phyloP scores from a whole-genome alignment of 2,329 filamentous ascomycete genomes.

The Calonectria multiphialidica region DNA sequence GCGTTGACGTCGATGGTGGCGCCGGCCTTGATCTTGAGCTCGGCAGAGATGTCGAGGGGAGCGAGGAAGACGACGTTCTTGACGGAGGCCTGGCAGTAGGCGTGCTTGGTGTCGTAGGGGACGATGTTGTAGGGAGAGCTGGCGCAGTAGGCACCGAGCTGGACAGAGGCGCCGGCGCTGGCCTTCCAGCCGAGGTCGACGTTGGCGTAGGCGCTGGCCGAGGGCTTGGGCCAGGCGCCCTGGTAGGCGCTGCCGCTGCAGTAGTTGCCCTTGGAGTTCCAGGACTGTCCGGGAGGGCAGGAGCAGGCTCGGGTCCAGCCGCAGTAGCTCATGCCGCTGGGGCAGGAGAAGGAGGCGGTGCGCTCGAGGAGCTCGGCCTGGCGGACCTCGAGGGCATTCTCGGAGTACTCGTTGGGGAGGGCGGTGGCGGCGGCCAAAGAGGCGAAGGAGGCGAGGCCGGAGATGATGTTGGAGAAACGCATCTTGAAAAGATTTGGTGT shows the following conservation, averaged over 20 bases:
- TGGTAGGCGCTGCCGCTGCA: constrained; percentile 44
- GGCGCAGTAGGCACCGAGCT: constrained; percentile 50
- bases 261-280: constrained; percentile 45
- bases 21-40: constrained; percentile 41
- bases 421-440: constrained; percentile 41
- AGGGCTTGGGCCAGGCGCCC: constrained; percentile 51
- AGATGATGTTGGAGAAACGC: constrained; percentile 46
- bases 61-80: constrained; percentile 51
- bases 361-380: constrained; percentile 36
- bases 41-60: constrained; percentile 42
- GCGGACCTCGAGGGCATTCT: constrained; percentile 41
- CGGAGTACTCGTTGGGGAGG: constrained; percentile 46
- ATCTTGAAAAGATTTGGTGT: too few species aligned
- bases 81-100: constrained; percentile 51
- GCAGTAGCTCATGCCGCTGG: constrained; percentile 51
- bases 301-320: constrained; percentile 56
- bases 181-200: constrained; percentile 11
- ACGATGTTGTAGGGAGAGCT: constrained; percentile 50
- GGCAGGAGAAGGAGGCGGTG: constrained; percentile 41
- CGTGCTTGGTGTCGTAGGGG: constrained; percentile 48
- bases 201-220: constrained; percentile 37
- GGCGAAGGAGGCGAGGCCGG: constrained; percentile 42
- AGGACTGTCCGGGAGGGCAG: constrained; percentile 55
- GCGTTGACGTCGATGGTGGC: constrained; percentile 40
- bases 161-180: constrained; percentile 39